Percentiles rank a stretch among this genome's conserved stretches.
These are phyloP conservation scores for Ustilago crameri DNA, from an alignment of 1,284 basidiomycete genomes.

Conservation along the genomic window DNA sequence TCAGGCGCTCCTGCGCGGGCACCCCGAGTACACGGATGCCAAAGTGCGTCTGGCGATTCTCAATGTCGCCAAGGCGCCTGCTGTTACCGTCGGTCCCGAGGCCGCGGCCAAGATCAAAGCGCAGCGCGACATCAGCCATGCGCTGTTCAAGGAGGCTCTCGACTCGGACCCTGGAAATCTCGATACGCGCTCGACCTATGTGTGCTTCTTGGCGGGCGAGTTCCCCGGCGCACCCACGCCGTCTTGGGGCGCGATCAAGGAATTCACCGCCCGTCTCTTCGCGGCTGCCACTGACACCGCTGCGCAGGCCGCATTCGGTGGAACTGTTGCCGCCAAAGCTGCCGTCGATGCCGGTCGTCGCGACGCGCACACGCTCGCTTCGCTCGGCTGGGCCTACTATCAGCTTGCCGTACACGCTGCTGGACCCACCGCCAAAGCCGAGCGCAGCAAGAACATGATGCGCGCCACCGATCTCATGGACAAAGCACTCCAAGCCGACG, in stretches of 20 bases:
- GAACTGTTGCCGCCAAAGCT: slow-evolving; percentile 47
- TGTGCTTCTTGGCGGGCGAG: slow-evolving; percentile 65
- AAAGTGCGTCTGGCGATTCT: slow-evolving; percentile 65
- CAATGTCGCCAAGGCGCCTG: slow-evolving; percentile 42
- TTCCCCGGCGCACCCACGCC: slow-evolving; percentile 58
- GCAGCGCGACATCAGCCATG: slow-evolving; percentile 52
- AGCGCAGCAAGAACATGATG: slow-evolving; percentile 60
- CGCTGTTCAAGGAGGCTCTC: slow-evolving; percentile 62
- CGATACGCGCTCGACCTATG: slow-evolving; percentile 62
- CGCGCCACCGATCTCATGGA: slow-evolving; percentile 66
- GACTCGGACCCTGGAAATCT: slow-evolving; percentile 61
- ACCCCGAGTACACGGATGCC: slow-evolving; percentile 67
- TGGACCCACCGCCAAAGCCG: slow-evolving; percentile 53
- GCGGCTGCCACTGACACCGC: slow-evolving; percentile 39
- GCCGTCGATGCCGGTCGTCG: slow-evolving; percentile 56
- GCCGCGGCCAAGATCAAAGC: slow-evolving; percentile 29
- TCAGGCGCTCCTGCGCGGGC: slow-evolving; percentile 55
- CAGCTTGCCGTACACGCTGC: slow-evolving; percentile 59
- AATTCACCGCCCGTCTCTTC: slow-evolving; percentile 63
- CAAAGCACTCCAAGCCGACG: slow-evolving; percentile 59
- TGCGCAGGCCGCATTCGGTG: slow-evolving; percentile 54
- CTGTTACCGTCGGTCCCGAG: slow-evolving; percentile 15
- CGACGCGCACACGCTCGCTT: slow-evolving; percentile 59
- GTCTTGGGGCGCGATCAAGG: slow-evolving; percentile 63
- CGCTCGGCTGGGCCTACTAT: slow-evolving; percentile 67